Conservation (phyloP, 2,329 filamentous ascomycete genomes). For the Aureobasidium vineae region DNA sequence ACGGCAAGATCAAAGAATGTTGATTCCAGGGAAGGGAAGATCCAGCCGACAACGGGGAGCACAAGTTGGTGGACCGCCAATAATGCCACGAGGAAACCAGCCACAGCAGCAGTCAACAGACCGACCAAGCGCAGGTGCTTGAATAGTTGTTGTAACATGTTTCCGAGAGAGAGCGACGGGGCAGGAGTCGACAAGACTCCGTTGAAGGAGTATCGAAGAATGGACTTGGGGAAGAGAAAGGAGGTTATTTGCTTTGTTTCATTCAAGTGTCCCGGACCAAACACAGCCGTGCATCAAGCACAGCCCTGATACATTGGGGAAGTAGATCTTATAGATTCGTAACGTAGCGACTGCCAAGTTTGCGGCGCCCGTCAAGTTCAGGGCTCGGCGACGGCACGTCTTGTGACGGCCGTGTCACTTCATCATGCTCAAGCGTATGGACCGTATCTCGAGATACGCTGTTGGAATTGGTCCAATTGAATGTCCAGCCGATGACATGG, state of each 20-base stretch:
- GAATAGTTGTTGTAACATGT: slow-evolving; percentile 17
- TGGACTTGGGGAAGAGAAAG: background rate
- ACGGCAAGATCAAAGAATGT: slow-evolving; percentile 38
- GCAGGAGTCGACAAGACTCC: slow-evolving; percentile 9
- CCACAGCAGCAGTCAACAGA: slow-evolving; percentile 10
- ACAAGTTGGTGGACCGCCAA: slow-evolving; percentile 34
- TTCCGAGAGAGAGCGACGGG: background rate
- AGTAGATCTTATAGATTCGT: slow-evolving; percentile 20
- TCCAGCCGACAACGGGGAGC: slow-evolving; percentile 35
- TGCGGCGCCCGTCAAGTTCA: background rate
- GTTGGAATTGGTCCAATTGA: background rate
- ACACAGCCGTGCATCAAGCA: slow-evolving; percentile 18
- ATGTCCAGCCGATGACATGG: background rate
- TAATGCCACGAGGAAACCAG: slow-evolving; percentile 27
- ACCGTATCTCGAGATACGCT: slow-evolving; percentile 7
- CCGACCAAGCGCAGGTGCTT: slow-evolving; percentile 11
- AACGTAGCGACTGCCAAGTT: slow-evolving; percentile 21
- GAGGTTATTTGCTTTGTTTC: background rate
- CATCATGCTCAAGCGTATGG: background rate
- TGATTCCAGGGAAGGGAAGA: slow-evolving; percentile 34
- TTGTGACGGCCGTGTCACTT: background rate
- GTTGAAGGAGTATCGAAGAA: slow-evolving; percentile 18
- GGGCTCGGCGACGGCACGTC: background rate
- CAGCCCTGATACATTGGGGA: slow-evolving; percentile 21
- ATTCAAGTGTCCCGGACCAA: background rate